These are phyloP conservation scores for Sporothrix variecibatus DNA, from an alignment of 2,329 filamentous ascomycete genomes.

Conservation along the genomic window DNA sequence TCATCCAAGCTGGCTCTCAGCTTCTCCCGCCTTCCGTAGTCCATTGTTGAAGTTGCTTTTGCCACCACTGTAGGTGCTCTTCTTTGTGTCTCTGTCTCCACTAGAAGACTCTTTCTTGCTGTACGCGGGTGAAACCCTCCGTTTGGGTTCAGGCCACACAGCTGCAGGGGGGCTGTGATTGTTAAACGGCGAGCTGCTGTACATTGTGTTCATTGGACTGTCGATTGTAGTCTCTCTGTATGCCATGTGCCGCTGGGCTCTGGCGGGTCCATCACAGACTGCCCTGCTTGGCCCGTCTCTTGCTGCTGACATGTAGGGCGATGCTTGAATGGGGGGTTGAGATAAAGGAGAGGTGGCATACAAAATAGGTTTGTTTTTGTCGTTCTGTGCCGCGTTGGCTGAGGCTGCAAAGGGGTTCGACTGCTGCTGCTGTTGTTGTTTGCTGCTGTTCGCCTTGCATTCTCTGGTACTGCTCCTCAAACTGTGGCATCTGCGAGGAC, in stretches of 20 bases:
- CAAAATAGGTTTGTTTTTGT: constrained; percentile 24
- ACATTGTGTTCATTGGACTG: not conserved
- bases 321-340: not conserved
- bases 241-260: constrained; percentile 11
- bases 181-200: not conserved
- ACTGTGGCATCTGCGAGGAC: constrained; percentile 28
- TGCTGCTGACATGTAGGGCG: not conserved
- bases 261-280: not conserved
- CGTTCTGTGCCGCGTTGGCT: not conserved
- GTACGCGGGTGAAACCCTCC: not conserved
- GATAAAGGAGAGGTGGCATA: constrained; percentile 23
- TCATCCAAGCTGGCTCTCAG: constrained; percentile 26
- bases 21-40: not conserved
- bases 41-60: not conserved
- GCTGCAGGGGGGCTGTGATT: not conserved
- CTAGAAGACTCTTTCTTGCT: constrained; percentile 17
- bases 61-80: not conserved
- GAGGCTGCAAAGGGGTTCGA: constrained; percentile 8
- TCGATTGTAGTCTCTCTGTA: not conserved
- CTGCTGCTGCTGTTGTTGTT: constrained; percentile 21
- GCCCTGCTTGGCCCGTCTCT: not conserved
- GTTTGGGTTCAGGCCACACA: not conserved
- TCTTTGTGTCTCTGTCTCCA: constrained; percentile 18
- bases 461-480: constrained; percentile 29
- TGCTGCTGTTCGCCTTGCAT: constrained; percentile 22